Conservation (phyloP, 768 basidiomycete species). For the Xerocomellus intermedius region DNA sequence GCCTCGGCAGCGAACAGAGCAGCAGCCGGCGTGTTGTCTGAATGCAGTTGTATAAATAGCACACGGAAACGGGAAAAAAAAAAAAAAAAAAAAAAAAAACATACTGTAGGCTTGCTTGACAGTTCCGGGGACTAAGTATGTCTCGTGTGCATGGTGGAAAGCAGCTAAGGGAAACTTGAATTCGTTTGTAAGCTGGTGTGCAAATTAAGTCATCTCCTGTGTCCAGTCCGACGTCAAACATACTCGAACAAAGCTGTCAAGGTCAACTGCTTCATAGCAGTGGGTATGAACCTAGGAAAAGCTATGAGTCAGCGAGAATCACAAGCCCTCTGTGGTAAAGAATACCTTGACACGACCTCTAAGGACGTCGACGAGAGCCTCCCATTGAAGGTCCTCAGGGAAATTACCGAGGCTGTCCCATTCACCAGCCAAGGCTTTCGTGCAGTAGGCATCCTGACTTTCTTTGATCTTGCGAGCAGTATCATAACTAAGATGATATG, state of each 20-base stretch:
- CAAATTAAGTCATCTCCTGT: slow-evolving; percentile 1
- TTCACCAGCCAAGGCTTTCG: slow-evolving; percentile 39
- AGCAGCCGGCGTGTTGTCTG: slow-evolving; percentile 61
- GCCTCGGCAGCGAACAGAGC: slow-evolving; percentile 82
- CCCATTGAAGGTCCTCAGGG: slow-evolving; percentile 74
- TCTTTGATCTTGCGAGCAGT: slow-evolving; percentile 53
- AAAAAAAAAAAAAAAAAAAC: too few species aligned
- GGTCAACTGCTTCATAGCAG: slow-evolving; percentile 59
- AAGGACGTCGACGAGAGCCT: slow-evolving; percentile 77
- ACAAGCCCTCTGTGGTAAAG: neutral
- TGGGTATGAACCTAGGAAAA: slow-evolving; percentile 35
- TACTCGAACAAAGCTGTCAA: slow-evolving; percentile 67
- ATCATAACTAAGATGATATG: slow-evolving; percentile 39
- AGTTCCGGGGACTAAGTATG: slow-evolving; percentile 82
- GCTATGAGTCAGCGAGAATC: neutral
- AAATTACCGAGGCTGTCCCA: slow-evolving; percentile 48
- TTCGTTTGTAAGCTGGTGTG: slow-evolving; percentile 76
- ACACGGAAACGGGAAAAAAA: neutral
- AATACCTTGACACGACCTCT: slow-evolving; percentile 78
- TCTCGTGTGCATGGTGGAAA: slow-evolving; percentile 86
- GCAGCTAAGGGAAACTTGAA: slow-evolving; percentile 83
- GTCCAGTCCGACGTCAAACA: slow-evolving; percentile 21
- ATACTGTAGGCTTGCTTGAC: slow-evolving; percentile 66
- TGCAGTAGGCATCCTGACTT: slow-evolving; percentile 54
- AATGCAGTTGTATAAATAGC: neutral